A percentile compares a stretch with the other conserved stretches of the same genome.
phyloP scores from a whole-genome alignment of 805 yeast species.

The Ogataea wickerhamii region DNA sequence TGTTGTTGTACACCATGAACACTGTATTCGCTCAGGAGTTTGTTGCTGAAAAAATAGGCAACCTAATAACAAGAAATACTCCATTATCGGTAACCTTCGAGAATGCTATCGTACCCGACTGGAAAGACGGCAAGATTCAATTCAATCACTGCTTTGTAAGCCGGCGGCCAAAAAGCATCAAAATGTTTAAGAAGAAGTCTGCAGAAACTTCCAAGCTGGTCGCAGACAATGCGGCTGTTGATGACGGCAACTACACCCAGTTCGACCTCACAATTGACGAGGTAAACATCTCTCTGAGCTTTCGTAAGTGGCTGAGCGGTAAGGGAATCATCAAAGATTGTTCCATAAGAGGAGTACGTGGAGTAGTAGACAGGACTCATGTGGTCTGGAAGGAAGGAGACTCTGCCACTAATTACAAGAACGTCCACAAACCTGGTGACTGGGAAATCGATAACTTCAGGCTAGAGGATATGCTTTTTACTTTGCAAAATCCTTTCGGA shows the following conservation, averaged over 20 bases:
- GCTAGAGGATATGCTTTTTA: conserved; percentile 81
- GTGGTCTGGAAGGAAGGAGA: conserved; percentile 79
- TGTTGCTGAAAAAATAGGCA: conserved; percentile 79
- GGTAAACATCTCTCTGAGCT: conserved; percentile 73
- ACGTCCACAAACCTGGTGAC: conserved; percentile 78
- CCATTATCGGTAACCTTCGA: conserved; percentile 84
- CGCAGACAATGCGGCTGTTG: conserved; percentile 41
- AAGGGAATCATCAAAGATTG: conserved; percentile 79
- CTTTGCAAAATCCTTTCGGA: conserved; percentile 73
- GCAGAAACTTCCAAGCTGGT: not conserved
- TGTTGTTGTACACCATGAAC: conserved; percentile 71
- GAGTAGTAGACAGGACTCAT: conserved; percentile 87
- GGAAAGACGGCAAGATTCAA: conserved; percentile 83
- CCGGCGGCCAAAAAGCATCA: conserved; percentile 58
- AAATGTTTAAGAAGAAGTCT: conserved; percentile 30
- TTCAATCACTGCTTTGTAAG: conserved; percentile 85
- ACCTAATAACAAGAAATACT: conserved; percentile 76
- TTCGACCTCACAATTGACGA: conserved; percentile 88
- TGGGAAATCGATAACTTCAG: conserved; percentile 83
- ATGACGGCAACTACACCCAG: conserved; percentile 95
- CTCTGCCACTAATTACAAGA: conserved; percentile 77
- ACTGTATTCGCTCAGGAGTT: conserved; percentile 87
- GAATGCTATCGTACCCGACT: conserved; percentile 89
- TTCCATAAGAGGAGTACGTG: conserved; percentile 81
- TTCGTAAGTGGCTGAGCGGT: conserved; percentile 86